These are phyloP conservation scores for Melocanna baccifera DNA, from an alignment of 176 grass and related monocot species.

Conservation along the genomic window DNA sequence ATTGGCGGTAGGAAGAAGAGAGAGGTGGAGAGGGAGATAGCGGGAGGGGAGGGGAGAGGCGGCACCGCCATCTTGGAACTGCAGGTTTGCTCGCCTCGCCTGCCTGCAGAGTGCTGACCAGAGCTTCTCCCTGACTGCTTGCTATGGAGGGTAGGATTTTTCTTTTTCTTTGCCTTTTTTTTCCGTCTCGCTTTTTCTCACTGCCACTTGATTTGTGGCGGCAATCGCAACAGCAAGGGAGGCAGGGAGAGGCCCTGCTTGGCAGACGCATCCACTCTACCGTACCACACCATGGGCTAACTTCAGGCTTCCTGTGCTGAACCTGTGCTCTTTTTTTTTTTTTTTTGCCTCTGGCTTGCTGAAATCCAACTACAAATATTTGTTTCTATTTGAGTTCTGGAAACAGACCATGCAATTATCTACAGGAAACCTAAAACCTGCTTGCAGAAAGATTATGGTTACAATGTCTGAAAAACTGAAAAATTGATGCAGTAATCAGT, in stretches of 20 bases:
- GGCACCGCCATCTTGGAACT: conserved; percentile 15
- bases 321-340: background rate
- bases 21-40: conserved; percentile 2
- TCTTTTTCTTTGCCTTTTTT: background rate
- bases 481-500: background rate
- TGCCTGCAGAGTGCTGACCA: conserved; percentile 18
- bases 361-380: background rate
- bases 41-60: background rate
- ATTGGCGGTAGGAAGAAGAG: background rate
- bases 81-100: background rate
- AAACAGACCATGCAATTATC: background rate
- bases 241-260: background rate
- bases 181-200: conserved; percentile 10
- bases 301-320: background rate
- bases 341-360: background rate
- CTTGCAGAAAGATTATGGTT: background rate
- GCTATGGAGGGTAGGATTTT: conserved; percentile 21
- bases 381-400: background rate
- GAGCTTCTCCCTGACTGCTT: background rate
- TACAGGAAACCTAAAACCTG: background rate
- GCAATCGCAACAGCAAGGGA: conserved; percentile 31
- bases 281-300: background rate
- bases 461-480: background rate
- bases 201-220: conserved; percentile 47
- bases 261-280: background rate